Conservation (phyloP, 805 yeast species). For the Metschnikowia gelsemii region DNA sequence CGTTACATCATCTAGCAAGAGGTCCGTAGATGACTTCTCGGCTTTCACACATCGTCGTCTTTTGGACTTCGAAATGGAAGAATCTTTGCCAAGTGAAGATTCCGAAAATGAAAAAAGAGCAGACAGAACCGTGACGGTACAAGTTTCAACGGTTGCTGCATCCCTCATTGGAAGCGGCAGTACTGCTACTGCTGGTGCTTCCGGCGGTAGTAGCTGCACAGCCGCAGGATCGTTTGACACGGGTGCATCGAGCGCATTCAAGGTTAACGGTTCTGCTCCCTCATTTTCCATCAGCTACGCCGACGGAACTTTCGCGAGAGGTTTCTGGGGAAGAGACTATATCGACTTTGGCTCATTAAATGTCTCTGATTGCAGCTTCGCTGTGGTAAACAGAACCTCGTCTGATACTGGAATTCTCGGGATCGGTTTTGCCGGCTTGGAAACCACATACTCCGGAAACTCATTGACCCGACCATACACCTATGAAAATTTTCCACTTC, state of each 20-base stretch:
- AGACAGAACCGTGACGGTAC: neutral
- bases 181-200: slow-evolving; percentile 24
- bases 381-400: slow-evolving; percentile 65
- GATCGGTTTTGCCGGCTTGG: slow-evolving; percentile 68
- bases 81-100: neutral
- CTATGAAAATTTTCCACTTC: slow-evolving; percentile 67
- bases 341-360: slow-evolving; percentile 50
- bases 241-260: slow-evolving; percentile 37
- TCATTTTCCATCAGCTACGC: slow-evolving; percentile 47
- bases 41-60: slow-evolving; percentile 6
- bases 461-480: slow-evolving; percentile 22
- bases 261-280: slow-evolving; percentile 39
- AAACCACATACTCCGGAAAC: slow-evolving; percentile 47
- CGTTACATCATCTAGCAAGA: neutral
- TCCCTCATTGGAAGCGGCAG: neutral
- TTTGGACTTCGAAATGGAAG: slow-evolving; percentile 1
- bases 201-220: slow-evolving; percentile 36
- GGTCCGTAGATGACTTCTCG: neutral
- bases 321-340: slow-evolving; percentile 61
- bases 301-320: slow-evolving; percentile 48
- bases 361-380: slow-evolving; percentile 59
- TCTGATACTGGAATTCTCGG: slow-evolving; percentile 72
- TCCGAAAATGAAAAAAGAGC: slow-evolving; percentile 3
- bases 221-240: slow-evolving; percentile 50
- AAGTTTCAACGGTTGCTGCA: neutral